Evolutionary conservation across 257 asterid species (phyloP), one percentile per base, ranked within the genome.

Genomic region (Solanum chiquidenum): DNA sequence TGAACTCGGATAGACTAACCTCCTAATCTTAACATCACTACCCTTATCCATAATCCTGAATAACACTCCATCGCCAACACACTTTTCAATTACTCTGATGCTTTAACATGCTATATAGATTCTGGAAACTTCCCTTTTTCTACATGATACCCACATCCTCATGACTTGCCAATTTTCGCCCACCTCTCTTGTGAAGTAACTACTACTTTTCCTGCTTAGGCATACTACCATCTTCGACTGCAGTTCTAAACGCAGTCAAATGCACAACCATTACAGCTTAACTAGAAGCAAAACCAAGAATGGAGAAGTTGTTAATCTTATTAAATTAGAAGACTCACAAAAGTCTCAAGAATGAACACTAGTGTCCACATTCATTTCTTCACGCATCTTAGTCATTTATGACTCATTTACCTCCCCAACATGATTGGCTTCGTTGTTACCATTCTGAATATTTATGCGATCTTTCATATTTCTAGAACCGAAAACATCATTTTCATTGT

Each of bases 281-380:
- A 88, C 85, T 90, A 82, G 68, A 68, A 87, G 89, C 46, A 31
- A 58, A 69, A 87, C 44, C 14, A 79, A 52, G 60, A 42, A 55
- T 42, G 27, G 12, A 38, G 85, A 76, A 69, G 73, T 86, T 90
- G 76, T 90, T 88, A 84, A 86, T 9, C 88, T 33, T 71, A 86
- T 85, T 89, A 92, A 89, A 86, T 91, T 84, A 89, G n/a, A 31
- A 77, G 73, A 90, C 92, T 88, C 90, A 90, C 90, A 86, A 64
- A 86, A 72, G 86, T 76, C 85, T 90, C 92, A 88, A 75, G 90
- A 90, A 83, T 87, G 88, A 64, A 88, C 87, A 77, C 85, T 77
- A 68, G 79, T 52, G 11, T 85, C 88, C 52, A 80, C 87, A 55
- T 85, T 88, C 88, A 92, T 89, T 49, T 86, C 89, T 55, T 89